phyloP scores from a whole-genome alignment of 1,284 basidiomycete species.

The Gymnopus androsaceus region DNA sequence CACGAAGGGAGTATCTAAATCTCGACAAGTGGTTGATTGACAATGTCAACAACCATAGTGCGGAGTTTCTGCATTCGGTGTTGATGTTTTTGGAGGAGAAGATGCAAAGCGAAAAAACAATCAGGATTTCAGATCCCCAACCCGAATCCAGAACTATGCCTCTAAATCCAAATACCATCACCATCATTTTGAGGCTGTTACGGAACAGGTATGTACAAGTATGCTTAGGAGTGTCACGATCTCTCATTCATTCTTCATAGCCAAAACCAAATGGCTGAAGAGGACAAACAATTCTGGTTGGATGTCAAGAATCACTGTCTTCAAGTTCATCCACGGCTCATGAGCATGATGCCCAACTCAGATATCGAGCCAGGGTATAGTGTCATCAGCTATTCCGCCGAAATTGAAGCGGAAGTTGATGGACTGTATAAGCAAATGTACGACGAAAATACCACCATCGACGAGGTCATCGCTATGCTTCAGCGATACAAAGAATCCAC shows the following conservation, averaged over 20 bases:
- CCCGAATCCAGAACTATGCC: slow-evolving; percentile 82
- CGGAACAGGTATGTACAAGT: slow-evolving; percentile 65
- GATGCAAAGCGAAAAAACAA: slow-evolving; percentile 84
- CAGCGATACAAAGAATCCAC: slow-evolving; percentile 84
- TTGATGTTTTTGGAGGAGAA: slow-evolving; percentile 90
- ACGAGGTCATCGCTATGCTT: slow-evolving; percentile 89
- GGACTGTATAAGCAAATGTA: slow-evolving; percentile 99
- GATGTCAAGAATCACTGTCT: slow-evolving; percentile 93
- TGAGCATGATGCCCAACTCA: slow-evolving; percentile 89
- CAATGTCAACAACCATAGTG: slow-evolving; percentile 78
- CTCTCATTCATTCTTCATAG: slow-evolving; percentile 36
- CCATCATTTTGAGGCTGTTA: slow-evolving; percentile 87
- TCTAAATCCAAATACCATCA: slow-evolving; percentile 83
- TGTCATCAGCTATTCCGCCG: slow-evolving; percentile 85
- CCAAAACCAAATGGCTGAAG: slow-evolving; percentile 64
- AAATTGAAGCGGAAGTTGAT: slow-evolving; percentile 93
- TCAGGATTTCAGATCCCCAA: slow-evolving; percentile 76
- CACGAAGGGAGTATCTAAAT: slow-evolving; percentile 91
- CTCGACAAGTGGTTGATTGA: slow-evolving; percentile 96
- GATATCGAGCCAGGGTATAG: slow-evolving; percentile 92
- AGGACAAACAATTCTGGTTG: slow-evolving; percentile 87
- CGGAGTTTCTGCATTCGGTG: slow-evolving; percentile 85
- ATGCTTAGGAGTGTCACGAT: slow-evolving; percentile 1
- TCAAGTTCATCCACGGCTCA: slow-evolving; percentile 94
- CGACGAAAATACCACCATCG: slow-evolving; percentile 90